A percentile compares a stretch with the other conserved stretches of the same genome.
phyloP scores from a whole-genome alignment of 495 filamentous ascomycete species.

The Letharia columbiana region DNA sequence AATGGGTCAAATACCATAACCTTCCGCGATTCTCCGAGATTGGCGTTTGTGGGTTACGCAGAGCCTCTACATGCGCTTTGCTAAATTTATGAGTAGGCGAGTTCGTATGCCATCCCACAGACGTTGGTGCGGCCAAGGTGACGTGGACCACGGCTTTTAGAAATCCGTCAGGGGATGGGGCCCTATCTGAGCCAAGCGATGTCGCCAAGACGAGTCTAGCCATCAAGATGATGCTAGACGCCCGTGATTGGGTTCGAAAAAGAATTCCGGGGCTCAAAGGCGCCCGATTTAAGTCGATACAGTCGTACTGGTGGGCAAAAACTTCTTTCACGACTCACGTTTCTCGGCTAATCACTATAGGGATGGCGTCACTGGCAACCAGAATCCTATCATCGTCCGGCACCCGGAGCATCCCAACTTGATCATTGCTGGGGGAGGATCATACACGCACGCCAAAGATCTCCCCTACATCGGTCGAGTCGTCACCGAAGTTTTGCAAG shows the following conservation, averaged over 20 bases:
- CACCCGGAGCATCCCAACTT: background rate
- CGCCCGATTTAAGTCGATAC: background rate
- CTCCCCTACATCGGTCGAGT: background rate
- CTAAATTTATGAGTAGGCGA: background rate
- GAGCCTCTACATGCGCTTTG: background rate
- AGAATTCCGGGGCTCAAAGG: background rate
- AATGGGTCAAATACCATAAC: background rate
- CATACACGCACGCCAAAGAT: slow-evolving; percentile 5
- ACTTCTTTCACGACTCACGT: background rate
- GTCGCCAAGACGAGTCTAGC: background rate
- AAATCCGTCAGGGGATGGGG: background rate
- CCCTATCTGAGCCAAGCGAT: background rate
- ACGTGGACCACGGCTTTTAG: background rate
- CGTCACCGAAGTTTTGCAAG: background rate
- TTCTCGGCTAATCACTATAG: background rate
- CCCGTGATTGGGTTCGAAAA: background rate
- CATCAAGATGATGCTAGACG: background rate
- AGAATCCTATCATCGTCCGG: background rate
- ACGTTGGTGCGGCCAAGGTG: background rate
- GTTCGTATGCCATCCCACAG: background rate
- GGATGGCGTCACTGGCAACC: background rate
- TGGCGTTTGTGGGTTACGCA: background rate
- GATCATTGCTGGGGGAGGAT: background rate
- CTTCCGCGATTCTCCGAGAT: background rate
- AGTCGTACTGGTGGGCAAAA: background rate